phyloP scores from a whole-genome alignment of 345 rosid genomes.

The Nephelium lappaceum region DNA sequence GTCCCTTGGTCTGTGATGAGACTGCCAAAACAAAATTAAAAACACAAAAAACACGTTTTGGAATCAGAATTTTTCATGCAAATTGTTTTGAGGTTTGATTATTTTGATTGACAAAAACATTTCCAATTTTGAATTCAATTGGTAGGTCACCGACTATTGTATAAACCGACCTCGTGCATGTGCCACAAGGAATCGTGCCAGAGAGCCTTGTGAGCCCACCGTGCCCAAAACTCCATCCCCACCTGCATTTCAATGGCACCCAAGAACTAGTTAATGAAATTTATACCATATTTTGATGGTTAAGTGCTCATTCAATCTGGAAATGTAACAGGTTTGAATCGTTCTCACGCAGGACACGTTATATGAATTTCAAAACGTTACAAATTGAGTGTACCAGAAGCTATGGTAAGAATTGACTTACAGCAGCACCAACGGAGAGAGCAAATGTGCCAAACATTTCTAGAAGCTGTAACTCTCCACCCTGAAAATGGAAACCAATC shows the following conservation, averaged over 20 bases:
- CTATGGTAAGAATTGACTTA: slow-evolving; percentile 24
- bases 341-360: too few species aligned
- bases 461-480: slow-evolving; percentile 41
- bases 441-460: slow-evolving; percentile 66
- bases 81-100: too few species aligned
- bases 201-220: slow-evolving; percentile 72
- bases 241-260: slow-evolving; percentile 36
- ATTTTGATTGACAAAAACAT: not conserved
- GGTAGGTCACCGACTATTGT: not conserved
- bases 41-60: not conserved
- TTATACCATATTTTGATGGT: too few species aligned
- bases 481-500: slow-evolving; percentile 28
- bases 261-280: not conserved
- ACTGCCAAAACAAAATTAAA: slow-evolving; percentile 35
- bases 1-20: slow-evolving; percentile 66
- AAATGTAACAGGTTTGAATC: too few species aligned
- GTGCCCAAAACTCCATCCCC: slow-evolving; percentile 82
- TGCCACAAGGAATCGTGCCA: slow-evolving; percentile 80
- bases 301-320: too few species aligned
- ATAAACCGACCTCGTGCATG: slow-evolving; percentile 61
- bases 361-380: not conserved
- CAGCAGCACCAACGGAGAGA: slow-evolving; percentile 64
- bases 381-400: not conserved
- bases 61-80: not conserved
- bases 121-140: not conserved